phyloP scores from a whole-genome alignment of 768 basidiomycete genomes.

The Phlebiopsis gigantea region DNA sequence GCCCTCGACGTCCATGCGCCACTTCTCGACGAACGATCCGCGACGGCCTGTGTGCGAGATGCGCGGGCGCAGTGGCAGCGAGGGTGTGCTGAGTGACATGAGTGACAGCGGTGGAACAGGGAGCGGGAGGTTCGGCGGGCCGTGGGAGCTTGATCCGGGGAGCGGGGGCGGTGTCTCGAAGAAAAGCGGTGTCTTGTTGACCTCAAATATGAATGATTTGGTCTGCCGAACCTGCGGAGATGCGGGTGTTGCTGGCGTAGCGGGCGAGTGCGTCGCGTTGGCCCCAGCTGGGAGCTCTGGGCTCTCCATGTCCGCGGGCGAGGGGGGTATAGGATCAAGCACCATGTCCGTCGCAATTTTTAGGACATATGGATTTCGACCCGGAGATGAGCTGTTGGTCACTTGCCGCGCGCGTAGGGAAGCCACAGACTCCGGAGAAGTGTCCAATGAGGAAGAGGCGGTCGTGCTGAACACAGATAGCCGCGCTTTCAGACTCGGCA shows the following conservation, averaged over 20 bases:
- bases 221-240: background rate
- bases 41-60: background rate
- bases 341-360: background rate
- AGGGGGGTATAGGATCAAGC: conserved; percentile 6
- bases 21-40: background rate
- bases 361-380: background rate
- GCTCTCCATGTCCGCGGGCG: background rate
- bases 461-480: background rate
- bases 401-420: conserved; percentile 7
- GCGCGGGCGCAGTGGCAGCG: background rate
- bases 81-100: background rate
- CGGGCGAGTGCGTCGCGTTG: background rate
- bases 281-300: background rate
- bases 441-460: background rate
- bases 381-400: conserved; percentile 2
- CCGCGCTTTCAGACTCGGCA: conserved; percentile 2
- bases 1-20: background rate
- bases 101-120: conserved; percentile 9
- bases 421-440: conserved; percentile 10
- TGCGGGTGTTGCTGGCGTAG: conserved; percentile 3
- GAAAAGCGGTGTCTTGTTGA: background rate
- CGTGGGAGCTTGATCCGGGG: background rate
- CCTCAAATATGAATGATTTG: conserved; percentile 7
- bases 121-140: conserved; percentile 10
- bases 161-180: background rate